Conservation (phyloP, 345 rosid genomes). For the Geranium rotundifolium region DNA sequence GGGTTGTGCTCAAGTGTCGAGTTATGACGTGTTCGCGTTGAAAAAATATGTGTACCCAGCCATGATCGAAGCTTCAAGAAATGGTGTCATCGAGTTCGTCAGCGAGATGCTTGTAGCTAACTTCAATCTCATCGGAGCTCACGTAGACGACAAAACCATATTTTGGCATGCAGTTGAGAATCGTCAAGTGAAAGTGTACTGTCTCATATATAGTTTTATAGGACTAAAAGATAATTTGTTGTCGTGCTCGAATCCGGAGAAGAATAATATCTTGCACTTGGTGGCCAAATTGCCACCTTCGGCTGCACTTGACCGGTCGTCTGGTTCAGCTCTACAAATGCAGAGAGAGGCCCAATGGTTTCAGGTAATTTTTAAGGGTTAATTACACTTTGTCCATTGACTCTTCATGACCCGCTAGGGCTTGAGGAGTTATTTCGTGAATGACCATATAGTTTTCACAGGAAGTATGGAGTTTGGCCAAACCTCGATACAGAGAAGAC, state of each 20-base stretch:
- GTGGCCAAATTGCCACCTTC: slow-evolving; percentile 1
- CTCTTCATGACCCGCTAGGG: no score
- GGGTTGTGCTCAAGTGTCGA: background rate
- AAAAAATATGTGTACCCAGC: background rate
- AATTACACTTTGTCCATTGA: no score
- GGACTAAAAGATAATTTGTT: background rate
- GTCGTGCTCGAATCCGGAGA: background rate
- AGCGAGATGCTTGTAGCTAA: background rate
- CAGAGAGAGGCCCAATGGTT: slow-evolving; percentile 9
- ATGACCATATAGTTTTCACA: no score
- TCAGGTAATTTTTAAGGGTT: slow-evolving; percentile 2
- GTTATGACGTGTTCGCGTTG: background rate
- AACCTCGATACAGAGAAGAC: no score
- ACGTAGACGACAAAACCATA: background rate
- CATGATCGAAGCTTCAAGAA: background rate
- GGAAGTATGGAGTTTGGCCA: no score
- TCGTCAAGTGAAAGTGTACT: background rate
- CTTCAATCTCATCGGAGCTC: background rate
- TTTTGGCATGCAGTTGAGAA: background rate
- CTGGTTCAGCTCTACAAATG: slow-evolving; percentile 8
- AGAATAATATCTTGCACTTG: slow-evolving; percentile 4
- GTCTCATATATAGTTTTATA: background rate
- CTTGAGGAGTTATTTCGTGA: no score
- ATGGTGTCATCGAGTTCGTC: background rate
- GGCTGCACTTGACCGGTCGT: slow-evolving; percentile 1